Evolutionary conservation across 139 green algal species (phyloP), one percentile per base, ranked within the genome.

Genomic region (Asterochloris sp.): DNA sequence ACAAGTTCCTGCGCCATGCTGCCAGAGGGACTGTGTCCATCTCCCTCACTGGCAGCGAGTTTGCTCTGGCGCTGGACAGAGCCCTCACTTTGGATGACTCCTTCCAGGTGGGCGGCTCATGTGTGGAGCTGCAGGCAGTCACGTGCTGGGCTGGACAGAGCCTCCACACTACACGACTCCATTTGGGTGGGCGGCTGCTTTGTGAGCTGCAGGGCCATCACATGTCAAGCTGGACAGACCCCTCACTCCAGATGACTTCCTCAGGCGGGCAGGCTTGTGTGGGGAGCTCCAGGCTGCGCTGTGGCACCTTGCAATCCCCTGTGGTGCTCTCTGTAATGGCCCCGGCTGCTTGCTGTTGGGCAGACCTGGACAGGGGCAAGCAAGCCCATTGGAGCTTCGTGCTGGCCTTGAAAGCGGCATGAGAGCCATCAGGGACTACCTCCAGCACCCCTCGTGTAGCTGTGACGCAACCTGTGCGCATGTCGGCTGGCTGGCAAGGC

Each of bases 21-120:
- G 79, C 89, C 76, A 74, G 61, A 27, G 92, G 91, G 0, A 74
- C 85, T 12, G 88, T 92, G 26, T 90, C 87, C 16, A 85, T 95
- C 23, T 88, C 84, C 23, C 73, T 87, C 21, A 77, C 85, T 27
- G 90, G 90, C 4, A 75, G 86, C 10, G 89, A 93, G 76, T 84
- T 93, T n/a, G 83, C 79, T 23, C 88, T 95, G 27, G 75, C 88
- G 11, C 76, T 94, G 61, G 86, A 81, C 14, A 83, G 85, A 0
- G 77, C 86, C 0, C 82, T 95, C 23, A 74, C 64, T 4, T 66
- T 95, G 78, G 91, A 95, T 79, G 80, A 79, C 10, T 91, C 84
- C 0, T 86, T 94, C 82, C 92, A 95, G 89, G 91, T 89, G 82
- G 16, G 80, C 23, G 2, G n/a, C 47, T 10, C 68, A 60, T 29